Conservation (phyloP, 2,329 filamentous ascomycete species). For the Ampelomyces quisqualis region DNA sequence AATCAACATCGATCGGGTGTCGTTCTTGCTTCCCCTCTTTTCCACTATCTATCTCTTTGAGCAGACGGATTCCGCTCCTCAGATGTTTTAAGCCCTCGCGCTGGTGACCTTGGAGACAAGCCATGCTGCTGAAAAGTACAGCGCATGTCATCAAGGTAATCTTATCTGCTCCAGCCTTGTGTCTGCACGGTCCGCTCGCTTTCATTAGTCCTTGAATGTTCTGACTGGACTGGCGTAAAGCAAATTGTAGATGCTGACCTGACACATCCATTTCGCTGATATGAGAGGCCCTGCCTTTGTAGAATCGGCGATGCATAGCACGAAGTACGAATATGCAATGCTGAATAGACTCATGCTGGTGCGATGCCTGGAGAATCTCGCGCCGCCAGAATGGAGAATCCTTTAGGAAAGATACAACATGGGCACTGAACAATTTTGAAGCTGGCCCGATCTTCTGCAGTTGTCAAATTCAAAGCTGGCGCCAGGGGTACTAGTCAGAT, state of each 20-base stretch:
- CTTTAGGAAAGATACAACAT: constrained; percentile 27
- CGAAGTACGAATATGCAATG: constrained; percentile 35
- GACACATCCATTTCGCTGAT: constrained; percentile 25
- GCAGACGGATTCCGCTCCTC: constrained; percentile 33
- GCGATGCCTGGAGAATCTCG: constrained; percentile 35
- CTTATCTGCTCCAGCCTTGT: constrained; percentile 18
- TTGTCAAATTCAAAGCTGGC: constrained; percentile 21
- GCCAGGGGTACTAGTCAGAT: constrained; percentile 13
- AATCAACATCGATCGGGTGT: constrained; percentile 30
- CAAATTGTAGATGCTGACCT: constrained; percentile 31
- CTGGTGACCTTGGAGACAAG: constrained; percentile 37
- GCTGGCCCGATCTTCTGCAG: constrained; percentile 26
- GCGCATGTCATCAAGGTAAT: constrained; percentile 35
- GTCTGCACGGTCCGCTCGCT: constrained; percentile 5
- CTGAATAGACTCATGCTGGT: constrained; percentile 32
- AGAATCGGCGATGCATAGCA: constrained; percentile 38
- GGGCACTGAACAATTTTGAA: constrained; percentile 36
- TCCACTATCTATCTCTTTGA: constrained; percentile 30
- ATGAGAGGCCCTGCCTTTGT: constrained; percentile 18
- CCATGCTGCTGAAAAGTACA: constrained; percentile 35
- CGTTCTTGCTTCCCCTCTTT: constrained; percentile 4
- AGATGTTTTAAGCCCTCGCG: constrained; percentile 31
- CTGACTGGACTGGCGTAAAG: constrained; percentile 35
- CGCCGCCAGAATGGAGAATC: constrained; percentile 37
- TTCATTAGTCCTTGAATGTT: constrained; percentile 28